A percentile compares a stretch with the other conserved stretches of the same genome.
Evolutionary conservation across 352 stramenopile genomes (phyloP).

Genomic region (Phytophthora citricola): DNA sequence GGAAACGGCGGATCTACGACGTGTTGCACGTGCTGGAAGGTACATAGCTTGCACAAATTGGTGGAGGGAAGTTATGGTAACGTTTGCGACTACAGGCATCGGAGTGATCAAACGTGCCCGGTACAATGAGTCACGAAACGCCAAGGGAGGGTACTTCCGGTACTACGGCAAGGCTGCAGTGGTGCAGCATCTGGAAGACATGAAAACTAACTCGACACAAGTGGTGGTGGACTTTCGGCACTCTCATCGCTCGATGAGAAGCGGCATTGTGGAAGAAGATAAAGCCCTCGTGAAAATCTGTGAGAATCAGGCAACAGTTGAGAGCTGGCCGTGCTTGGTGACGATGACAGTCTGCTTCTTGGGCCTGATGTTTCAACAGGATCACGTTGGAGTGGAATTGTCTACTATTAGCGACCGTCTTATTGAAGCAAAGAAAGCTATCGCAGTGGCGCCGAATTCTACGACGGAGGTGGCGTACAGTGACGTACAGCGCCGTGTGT

Average conservation of each 20-base stretch:
- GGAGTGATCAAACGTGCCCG: constrained; percentile 66
- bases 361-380: constrained; percentile 58
- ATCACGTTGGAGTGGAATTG: constrained; percentile 36
- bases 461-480: constrained; percentile 29
- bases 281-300: constrained; percentile 49
- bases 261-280: constrained; percentile 50
- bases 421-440: constrained; percentile 49
- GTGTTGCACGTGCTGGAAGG: constrained; percentile 84
- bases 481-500: constrained; percentile 68
- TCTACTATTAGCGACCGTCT: constrained; percentile 51
- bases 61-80: constrained; percentile 5
- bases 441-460: constrained; percentile 23
- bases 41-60: constrained; percentile 19
- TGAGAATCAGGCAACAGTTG: constrained; percentile 46
- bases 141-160: constrained; percentile 57
- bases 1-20: constrained; percentile 80
- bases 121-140: constrained; percentile 33
- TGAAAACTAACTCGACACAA: constrained; percentile 36
- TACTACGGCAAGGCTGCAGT: constrained; percentile 61
- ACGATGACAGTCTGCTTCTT: constrained; percentile 63
- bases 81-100: constrained; percentile 43
- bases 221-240: constrained; percentile 30
- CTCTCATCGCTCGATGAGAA: not conserved
- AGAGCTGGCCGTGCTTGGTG: constrained; percentile 68
- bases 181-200: constrained; percentile 44